Evolutionary conservation across 1,284 basidiomycete genomes (phyloP).

Genomic region (Rhodotorula glutinis): DNA sequence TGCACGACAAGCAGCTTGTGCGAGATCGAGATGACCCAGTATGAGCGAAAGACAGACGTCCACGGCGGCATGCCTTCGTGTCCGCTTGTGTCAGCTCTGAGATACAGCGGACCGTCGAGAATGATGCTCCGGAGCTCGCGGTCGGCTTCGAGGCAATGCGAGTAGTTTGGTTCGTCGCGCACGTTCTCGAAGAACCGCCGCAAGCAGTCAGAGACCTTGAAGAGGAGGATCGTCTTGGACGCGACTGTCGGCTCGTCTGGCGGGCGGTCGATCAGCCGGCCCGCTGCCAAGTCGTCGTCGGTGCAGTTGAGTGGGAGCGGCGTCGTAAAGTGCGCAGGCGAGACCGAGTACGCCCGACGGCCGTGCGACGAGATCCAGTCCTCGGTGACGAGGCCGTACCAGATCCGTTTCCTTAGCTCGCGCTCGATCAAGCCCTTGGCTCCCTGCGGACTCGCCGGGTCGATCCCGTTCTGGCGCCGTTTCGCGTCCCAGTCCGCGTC

Average conservation of each 20-base stretch:
- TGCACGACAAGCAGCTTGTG: slow-evolving; percentile 37
- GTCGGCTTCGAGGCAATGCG: slow-evolving; percentile 30
- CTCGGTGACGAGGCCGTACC: slow-evolving; percentile 32
- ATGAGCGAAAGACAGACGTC: slow-evolving; percentile 13
- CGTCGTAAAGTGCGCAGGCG: slow-evolving; percentile 28
- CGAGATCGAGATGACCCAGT: slow-evolving; percentile 31
- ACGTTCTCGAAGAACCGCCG: slow-evolving; percentile 35
- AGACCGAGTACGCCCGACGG: slow-evolving; percentile 28
- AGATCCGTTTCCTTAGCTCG: slow-evolving; percentile 37
- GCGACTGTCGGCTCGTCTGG: slow-evolving; percentile 28
- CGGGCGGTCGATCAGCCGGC: slow-evolving; percentile 17
- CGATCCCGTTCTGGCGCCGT: slow-evolving; percentile 24
- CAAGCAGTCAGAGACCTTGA: slow-evolving; percentile 18
- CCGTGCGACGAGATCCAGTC: slow-evolving; percentile 31
- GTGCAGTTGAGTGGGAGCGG: slow-evolving; percentile 33
- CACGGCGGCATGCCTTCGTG: neutral
- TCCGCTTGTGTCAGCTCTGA: slow-evolving; percentile 4
- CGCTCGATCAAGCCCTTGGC: slow-evolving; percentile 34
- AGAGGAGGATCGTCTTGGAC: slow-evolving; percentile 25
- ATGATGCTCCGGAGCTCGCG: slow-evolving; percentile 23
- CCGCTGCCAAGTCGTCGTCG: slow-evolving; percentile 28
- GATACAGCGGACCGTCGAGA: slow-evolving; percentile 19
- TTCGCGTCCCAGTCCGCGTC: slow-evolving; percentile 34
- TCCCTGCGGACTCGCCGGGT: slow-evolving; percentile 22
- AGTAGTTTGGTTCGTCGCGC: slow-evolving; percentile 19